Base-by-base conservation (phyloP, 768 basidiomycete genomes). In the Amanita pallidorosea region DNA sequence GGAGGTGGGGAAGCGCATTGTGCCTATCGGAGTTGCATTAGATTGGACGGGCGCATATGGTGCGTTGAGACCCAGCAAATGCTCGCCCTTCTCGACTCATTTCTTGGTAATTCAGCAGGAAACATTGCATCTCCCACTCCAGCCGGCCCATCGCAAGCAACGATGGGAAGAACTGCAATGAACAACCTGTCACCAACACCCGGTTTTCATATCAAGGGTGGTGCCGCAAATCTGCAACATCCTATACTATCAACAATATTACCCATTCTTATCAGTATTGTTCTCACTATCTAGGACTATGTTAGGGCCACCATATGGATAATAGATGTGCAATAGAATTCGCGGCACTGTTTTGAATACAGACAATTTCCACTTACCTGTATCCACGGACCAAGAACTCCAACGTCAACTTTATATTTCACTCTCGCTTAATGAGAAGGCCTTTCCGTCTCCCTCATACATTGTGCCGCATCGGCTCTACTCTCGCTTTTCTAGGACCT, bases 11-110 rank as follows among this genome's bases (percentile, higher is more conserved):
- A n/a, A 71, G 73, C 56, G 76, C 54, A 58, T 83, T 23, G 75
- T 79, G 8, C 80, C 81, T 15, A 62, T 82, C 38, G 73, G 69
- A 11, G 73, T 77, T 4, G 73, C 74, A 1, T 48, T 70, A 9
- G 82, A 82, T 58, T 65, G 67, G 40, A 71, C 74, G 72, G 2
- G 78, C 77, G 7, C 81, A 82, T 53, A 65, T 69, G 8, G 80
- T 81, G n/a, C 36, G 36, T 37, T 17, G 6, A 31, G 29, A 31
- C 11, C 7, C 29, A 31, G 11, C 3, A 11, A 11, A 31, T 12
- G 4, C 4, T 31, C 29, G 29, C 29, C 29, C 11, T 12, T 31
- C 9, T 31, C 9, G 11, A 11, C 29, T 31, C 29, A 31, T 31
- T 9, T 31, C 27, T 27, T 31, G 9, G 29, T 31, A 31, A 31